Base-by-base conservation (phyloP, 495 filamentous ascomycete genomes). In the Amphirosellinia nigrospora region DNA sequence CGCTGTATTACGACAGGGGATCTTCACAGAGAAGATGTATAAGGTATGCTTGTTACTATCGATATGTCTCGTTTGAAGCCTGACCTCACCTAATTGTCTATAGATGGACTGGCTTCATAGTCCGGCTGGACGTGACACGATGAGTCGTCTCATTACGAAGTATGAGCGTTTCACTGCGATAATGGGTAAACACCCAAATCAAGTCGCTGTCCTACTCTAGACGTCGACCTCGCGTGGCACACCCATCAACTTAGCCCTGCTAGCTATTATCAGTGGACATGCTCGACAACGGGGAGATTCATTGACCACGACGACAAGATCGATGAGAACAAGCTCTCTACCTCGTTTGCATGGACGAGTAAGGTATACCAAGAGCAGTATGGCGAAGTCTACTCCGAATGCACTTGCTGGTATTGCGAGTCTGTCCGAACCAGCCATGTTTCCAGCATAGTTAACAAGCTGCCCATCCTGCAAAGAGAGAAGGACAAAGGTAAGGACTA, bases 401-500 rank as follows among this genome's bases (percentile, higher is more conserved):
- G 94, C 75, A 93, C 89, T 4, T 97, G 94, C 80, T 97, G 94
- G 93, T 94, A 94, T 77, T 97, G 94, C 81, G 93, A 96, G 74
- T 77, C 90, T 26, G 88, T 92, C 70, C 89, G 93, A 15, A 86
- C 87, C 43, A 78, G 86, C 11, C 87, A 91, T 77, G 82, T 85
- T 39, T 87, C 85, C 26, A 69, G 78, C 7, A 41, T 86, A 26
- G 79, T 78, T 23, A 79, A 76, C 53, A 58, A 79, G 11, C 75
- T 87, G 10, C 75, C 80, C 16, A 64, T 83, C 2, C 83, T 82
- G 30, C 81, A 80, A 59, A 80, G 82, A 23, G 83, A 86, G 67
- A 85, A 83, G 61, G 39, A 66, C 45, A 71, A 66, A 16, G 71
- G 81, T 83, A 75, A 1, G 69, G 68, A 15, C 46, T n/a, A 19